phyloP scores from a whole-genome alignment of 1,139 yeast genomes.

The Hyphopichia wangnamkhiaoensis region DNA sequence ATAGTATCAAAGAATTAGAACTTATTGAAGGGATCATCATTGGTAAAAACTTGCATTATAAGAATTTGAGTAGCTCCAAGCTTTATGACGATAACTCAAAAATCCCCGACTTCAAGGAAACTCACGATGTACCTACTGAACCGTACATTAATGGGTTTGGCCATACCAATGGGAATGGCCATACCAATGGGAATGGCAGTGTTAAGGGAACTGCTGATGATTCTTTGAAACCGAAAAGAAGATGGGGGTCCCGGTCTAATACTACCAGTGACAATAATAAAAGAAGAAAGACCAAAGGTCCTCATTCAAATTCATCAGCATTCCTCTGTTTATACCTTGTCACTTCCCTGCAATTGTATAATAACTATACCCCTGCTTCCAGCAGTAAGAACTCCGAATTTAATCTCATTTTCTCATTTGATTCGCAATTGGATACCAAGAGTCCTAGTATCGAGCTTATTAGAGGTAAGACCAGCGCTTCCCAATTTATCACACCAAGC shows the following conservation, averaged over 20 bases:
- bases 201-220: background rate
- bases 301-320: constrained; percentile 4
- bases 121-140: background rate
- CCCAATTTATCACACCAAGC: constrained; percentile 1
- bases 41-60: constrained; percentile 59
- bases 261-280: constrained; percentile 3
- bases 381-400: constrained; percentile 25
- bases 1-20: constrained; percentile 67
- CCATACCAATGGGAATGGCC: background rate
- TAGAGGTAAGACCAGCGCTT: constrained; percentile 14
- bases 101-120: constrained; percentile 7
- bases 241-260: constrained; percentile 6
- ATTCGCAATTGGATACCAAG: constrained; percentile 47
- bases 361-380: constrained; percentile 33
- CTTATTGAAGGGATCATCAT: constrained; percentile 65
- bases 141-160: background rate
- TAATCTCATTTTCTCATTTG: constrained; percentile 60
- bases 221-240: constrained; percentile 11
- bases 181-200: background rate
- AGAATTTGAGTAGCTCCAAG: constrained; percentile 61
- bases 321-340: constrained; percentile 30
- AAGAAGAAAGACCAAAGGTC: constrained; percentile 7
- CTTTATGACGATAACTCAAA: constrained; percentile 45
- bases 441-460: constrained; percentile 43
- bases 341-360: constrained; percentile 43